Base-by-base conservation (phyloP, 768 basidiomycete genomes). In the Cyclocybe aegerita region DNA sequence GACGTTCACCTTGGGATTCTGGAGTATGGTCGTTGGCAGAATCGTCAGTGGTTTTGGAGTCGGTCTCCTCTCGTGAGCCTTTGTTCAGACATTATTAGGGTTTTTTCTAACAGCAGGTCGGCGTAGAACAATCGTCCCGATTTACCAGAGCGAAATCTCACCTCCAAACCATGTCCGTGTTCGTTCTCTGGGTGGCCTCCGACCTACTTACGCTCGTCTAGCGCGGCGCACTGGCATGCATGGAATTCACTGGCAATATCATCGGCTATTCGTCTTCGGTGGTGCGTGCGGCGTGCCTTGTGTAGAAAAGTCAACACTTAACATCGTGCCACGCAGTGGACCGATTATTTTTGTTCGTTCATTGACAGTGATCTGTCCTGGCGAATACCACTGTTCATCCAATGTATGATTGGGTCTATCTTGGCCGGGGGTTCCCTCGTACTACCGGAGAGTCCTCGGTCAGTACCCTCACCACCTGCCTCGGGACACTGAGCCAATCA, bases 161-260 rank as follows among this genome's bases (percentile, higher is more conserved):
- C 94, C 95, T 30, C 90, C 95, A 2, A 79, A 89, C 59, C 91
- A 95, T 71, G 92, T 90, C 57, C 16, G 83, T 58, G 36, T 39
- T 14, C 34, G 39, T 30, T 36, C n/a, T 45, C 16, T 34, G 16
- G 41, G 8, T 31, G 14, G 30, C 4, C 29, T 15, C 4, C 48
- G 15, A 37, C 48, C 54, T 15, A 57, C 15, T 10, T 14, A 12
- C 7, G 9, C 14, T 31, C 9, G 17, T 2, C 34, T 59, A 95
- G 86, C 83, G 95, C 58, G 95, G 95, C 42, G 85, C 90, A 37
- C 74, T 97, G 37, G 95, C 93, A 2, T 94, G 92, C 61, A 93
- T 97, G 81, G 94, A 97, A 62, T 97, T 97, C 64, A 95, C 94
- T 2, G 87, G 88, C 54, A 96, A 96, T 63, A 85, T 97, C 59